Evolutionary conservation across 257 asterid species (phyloP).

Genomic region (Anisodus tanguticus): DNA sequence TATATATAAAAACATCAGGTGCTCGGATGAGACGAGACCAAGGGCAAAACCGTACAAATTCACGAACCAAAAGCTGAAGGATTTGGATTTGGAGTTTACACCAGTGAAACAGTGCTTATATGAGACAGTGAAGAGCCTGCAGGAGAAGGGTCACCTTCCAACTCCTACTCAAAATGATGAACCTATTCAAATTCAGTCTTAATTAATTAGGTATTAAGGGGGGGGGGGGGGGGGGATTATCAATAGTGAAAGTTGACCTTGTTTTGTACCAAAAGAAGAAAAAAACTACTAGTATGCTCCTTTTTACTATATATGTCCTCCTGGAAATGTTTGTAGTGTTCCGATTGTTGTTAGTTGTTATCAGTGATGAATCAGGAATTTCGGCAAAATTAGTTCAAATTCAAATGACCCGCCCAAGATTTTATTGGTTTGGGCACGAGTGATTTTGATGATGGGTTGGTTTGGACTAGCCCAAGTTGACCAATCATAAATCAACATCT

Average conservation of each 20-base stretch:
- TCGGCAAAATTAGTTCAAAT: no score
- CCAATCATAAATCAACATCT: no score
- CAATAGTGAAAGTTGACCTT: not conserved
- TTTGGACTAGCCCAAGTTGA: no score
- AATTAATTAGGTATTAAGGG: not conserved
- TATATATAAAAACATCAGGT: slow-evolving; percentile 45
- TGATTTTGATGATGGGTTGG: no score
- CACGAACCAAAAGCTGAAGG: slow-evolving; percentile 71
- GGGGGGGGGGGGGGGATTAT: not conserved
- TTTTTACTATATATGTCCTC: not conserved
- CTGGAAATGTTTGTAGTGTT: not conserved
- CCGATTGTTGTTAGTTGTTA: not conserved
- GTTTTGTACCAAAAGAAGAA: not conserved
- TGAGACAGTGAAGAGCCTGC: slow-evolving; percentile 76
- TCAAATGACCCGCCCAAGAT: no score
- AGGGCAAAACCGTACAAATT: slow-evolving; percentile 68
- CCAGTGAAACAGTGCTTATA: slow-evolving; percentile 65
- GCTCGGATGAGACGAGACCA: slow-evolving; percentile 67
- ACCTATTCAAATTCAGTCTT: slow-evolving; percentile 47
- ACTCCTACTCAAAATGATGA: slow-evolving; percentile 50
- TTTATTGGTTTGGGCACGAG: no score
- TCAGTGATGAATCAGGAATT: no score
- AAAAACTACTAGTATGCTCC: not conserved
- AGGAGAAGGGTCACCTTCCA: slow-evolving; percentile 69
- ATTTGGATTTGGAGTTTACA: slow-evolving; percentile 69